Percentiles rank a stretch among this genome's conserved stretches.
Conservation (phyloP, 2,329 filamentous ascomycete species). For the Metarhizium robertsii region DNA sequence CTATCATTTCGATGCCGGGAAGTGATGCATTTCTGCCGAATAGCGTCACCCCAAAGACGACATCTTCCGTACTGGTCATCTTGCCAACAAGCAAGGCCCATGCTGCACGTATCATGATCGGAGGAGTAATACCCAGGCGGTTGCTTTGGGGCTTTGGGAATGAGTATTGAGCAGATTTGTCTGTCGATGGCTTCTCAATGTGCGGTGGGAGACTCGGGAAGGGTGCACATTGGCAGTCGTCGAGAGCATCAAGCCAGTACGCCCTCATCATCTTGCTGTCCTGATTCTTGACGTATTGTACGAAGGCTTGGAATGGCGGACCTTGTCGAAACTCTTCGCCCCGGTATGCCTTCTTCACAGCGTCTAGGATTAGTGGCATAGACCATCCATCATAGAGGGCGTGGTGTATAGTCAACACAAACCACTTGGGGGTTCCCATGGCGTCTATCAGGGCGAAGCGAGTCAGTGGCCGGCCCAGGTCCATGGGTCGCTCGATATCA, state of each 20-base stretch:
- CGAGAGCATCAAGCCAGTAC: conserved; percentile 34
- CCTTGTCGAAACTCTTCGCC: neutral
- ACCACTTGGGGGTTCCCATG: conserved; percentile 27
- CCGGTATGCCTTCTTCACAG: conserved; percentile 9
- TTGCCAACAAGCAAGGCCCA: neutral
- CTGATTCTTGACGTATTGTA: conserved; percentile 30
- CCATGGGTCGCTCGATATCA: conserved; percentile 26
- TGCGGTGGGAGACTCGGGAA: conserved; percentile 32
- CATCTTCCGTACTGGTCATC: neutral
- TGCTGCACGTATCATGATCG: neutral
- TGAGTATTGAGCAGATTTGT: conserved; percentile 32
- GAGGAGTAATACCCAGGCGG: neutral
- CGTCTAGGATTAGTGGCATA: conserved; percentile 33
- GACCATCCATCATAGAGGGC: conserved; percentile 39
- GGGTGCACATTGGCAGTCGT: conserved; percentile 27
- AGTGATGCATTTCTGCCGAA: neutral
- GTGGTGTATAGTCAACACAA: conserved; percentile 33
- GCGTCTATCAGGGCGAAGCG: conserved; percentile 29
- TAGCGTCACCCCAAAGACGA: neutral
- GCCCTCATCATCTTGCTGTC: conserved; percentile 24
- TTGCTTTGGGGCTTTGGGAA: conserved; percentile 16
- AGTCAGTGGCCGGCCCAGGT: conserved; percentile 29
- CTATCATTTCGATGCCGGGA: neutral
- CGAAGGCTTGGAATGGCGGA: conserved; percentile 31
- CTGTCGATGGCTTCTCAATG: conserved; percentile 32